Evolutionary conservation across 2,329 filamentous ascomycete genomes (phyloP), one percentile per base, ranked within the genome.

Genomic region (Trichoderma lentiforme): DNA sequence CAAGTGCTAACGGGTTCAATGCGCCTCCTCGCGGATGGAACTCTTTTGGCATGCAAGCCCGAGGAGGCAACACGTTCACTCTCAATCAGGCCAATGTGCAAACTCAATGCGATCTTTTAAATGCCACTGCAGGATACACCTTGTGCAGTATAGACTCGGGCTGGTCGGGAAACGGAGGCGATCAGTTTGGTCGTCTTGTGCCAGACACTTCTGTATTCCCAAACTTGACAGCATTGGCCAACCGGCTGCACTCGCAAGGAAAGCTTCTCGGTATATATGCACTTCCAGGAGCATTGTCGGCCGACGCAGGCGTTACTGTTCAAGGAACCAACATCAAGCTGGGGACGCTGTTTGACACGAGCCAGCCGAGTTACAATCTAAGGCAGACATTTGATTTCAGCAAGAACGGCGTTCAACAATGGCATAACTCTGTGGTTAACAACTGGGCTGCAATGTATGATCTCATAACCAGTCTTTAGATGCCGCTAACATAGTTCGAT

Each of bases 381-480:
- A 58, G 65, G 26, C 65, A 68, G 34, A 68, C 65, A 2, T 68
- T 68, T 28, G 65, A 68, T 30, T 68, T 68, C 21, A 43, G 65
- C 34, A 57, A 57, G 26, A 32, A 68, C 26, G 65, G 65, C 11
- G 65, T 68, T 36, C 65, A 68, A 5, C 65, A 68, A 43, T 68
- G 65, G 65, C 65, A 68, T n/a, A 58, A 68, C 30, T 68, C 65
- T 30, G 65, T 68, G 4, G 65, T 68, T 14, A 68, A 68, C 32
- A 68, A 68, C 24, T 68, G 65, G 65, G 65, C 65, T 9, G 32
- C 51, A 28, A 68, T 68, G 65, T 68, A 47, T 30, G 65, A 18
- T 15, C 3, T 4, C 6, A 12, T 4, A 6, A 2, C 4, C 12
- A 21, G 14, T 21, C 6, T 18, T 43, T 30, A 21, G 18, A 51